Conservation (phyloP, 495 filamentous ascomycete genomes). For the Podospora pseudoanserina region DNA sequence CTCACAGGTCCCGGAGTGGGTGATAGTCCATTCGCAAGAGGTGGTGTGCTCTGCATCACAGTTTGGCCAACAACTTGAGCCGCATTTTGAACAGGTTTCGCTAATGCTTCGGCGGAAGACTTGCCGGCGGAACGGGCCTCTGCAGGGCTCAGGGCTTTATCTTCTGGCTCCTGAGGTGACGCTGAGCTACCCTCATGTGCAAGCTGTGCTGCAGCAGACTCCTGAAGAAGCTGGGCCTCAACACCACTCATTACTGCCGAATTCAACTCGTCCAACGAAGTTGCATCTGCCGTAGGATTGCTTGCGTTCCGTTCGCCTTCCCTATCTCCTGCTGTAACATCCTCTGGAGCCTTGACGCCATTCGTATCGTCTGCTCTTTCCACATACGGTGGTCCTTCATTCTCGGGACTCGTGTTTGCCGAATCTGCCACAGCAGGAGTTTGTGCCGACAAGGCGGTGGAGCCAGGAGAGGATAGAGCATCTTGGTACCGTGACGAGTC, state of each 20-base stretch:
- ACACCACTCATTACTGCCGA: slow-evolving; percentile 25
- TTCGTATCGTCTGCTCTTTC: slow-evolving; percentile 34
- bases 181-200: slow-evolving; percentile 4
- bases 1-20: not conserved
- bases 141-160: not conserved
- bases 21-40: not conserved
- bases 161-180: not conserved
- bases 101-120: not conserved
- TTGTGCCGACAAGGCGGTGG: slow-evolving; percentile 41
- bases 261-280: slow-evolving; percentile 4
- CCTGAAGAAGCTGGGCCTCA: slow-evolving; percentile 41
- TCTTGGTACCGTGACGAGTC: slow-evolving; percentile 31
- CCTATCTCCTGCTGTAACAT: slow-evolving; percentile 10
- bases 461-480: slow-evolving; percentile 42
- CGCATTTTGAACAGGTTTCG: not conserved
- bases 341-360: not conserved
- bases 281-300: slow-evolving; percentile 18
- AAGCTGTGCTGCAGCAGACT: slow-evolving; percentile 33
- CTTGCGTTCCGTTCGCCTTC: slow-evolving; percentile 11
- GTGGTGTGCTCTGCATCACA: not conserved
- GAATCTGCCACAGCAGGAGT: slow-evolving; percentile 44
- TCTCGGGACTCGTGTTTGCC: slow-evolving; percentile 53
- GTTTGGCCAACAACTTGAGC: not conserved
- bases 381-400: slow-evolving; percentile 43
- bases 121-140: not conserved